Evolutionary conservation across 441 rosid species (phyloP).

Genomic region (Croton setiger): DNA sequence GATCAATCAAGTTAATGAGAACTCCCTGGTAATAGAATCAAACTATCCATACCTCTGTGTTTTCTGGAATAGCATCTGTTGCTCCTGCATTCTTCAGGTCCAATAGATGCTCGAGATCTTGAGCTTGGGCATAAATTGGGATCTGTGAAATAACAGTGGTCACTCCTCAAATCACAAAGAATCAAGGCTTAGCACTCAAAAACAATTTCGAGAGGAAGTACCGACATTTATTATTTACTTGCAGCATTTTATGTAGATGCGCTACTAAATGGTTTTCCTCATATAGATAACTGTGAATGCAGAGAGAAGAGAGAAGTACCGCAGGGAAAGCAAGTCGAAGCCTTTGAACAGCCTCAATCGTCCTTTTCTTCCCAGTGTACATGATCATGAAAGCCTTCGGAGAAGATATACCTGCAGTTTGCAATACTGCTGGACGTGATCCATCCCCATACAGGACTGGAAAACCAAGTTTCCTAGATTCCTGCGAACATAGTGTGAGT

Average conservation of each 20-base stretch:
- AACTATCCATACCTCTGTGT: slow-evolving; percentile 58
- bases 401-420: slow-evolving; percentile 77
- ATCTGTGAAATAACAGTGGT: slow-evolving; percentile 36
- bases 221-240: background rate
- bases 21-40: background rate
- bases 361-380: slow-evolving; percentile 77
- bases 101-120: slow-evolving; percentile 76
- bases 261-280: background rate
- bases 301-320: slow-evolving; percentile 31
- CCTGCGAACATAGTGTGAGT: slow-evolving; percentile 35
- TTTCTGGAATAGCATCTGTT: slow-evolving; percentile 88
- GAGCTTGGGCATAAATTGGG: slow-evolving; percentile 90
- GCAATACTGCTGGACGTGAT: slow-evolving; percentile 78
- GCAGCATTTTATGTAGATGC: background rate
- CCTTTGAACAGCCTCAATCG: slow-evolving; percentile 79
- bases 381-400: slow-evolving; percentile 94
- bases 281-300: background rate
- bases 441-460: slow-evolving; percentile 88
- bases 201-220: background rate
- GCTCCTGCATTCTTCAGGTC: slow-evolving; percentile 92
- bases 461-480: slow-evolving; percentile 82
- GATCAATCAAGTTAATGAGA: background rate
- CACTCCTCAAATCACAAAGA: slow-evolving; percentile 1
- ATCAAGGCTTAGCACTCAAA: background rate
- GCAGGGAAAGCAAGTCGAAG: slow-evolving; percentile 88